Conservation (phyloP, 2,329 filamentous ascomycete species). For the Neonectria neomacrospora region DNA sequence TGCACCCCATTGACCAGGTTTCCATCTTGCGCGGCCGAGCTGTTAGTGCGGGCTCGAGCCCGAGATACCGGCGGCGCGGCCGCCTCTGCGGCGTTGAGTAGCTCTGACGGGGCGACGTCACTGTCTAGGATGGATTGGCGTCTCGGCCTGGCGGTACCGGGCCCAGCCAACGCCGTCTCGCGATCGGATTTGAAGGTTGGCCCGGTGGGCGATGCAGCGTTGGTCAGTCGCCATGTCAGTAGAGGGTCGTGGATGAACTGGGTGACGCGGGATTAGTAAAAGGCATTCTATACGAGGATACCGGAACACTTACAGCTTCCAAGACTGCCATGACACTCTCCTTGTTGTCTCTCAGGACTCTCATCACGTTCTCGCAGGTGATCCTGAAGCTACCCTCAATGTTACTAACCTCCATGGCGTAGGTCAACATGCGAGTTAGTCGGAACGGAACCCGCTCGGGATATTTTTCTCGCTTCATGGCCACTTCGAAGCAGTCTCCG, state of each 20-base stretch:
- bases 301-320: slow-evolving; percentile 81
- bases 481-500: slow-evolving; percentile 98
- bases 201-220: slow-evolving; percentile 69
- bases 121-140: slow-evolving; percentile 77
- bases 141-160: slow-evolving; percentile 63
- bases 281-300: too few species aligned
- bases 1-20: slow-evolving; percentile 52
- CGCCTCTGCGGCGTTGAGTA: slow-evolving; percentile 61
- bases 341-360: slow-evolving; percentile 95
- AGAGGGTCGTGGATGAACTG: slow-evolving; percentile 99
- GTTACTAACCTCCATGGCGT: slow-evolving; percentile 99
- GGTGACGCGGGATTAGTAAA: neutral
- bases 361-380: slow-evolving; percentile 98
- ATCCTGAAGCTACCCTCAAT: slow-evolving; percentile 99
- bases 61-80: slow-evolving; percentile 59
- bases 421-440: slow-evolving; percentile 97
- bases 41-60: slow-evolving; percentile 69
- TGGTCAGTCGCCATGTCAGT: slow-evolving; percentile 91
- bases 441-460: slow-evolving; percentile 98
- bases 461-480: slow-evolving; percentile 99
- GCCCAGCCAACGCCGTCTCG: slow-evolving; percentile 63
- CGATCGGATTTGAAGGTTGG: slow-evolving; percentile 74
- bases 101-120: slow-evolving; percentile 68
- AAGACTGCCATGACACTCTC: slow-evolving; percentile 98
- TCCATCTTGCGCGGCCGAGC: slow-evolving; percentile 56